phyloP scores from a whole-genome alignment of 23 red algal species.

The Gracilaria caudata region DNA sequence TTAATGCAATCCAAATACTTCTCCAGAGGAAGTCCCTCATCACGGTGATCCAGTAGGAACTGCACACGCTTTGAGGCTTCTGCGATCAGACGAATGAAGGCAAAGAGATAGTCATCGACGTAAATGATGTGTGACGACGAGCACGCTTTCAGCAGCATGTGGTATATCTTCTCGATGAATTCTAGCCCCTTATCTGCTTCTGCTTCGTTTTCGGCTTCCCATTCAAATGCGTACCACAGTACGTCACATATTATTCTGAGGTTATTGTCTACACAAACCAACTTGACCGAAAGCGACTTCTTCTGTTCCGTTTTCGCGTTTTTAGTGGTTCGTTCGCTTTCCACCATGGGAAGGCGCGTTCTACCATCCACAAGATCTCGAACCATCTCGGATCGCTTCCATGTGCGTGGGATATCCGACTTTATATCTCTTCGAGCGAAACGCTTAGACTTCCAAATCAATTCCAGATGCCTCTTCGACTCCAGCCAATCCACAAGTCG shows the following conservation, averaged over 20 bases:
- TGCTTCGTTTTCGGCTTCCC: constrained; percentile 33
- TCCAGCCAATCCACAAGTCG: constrained; percentile 30
- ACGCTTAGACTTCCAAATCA: constrained; percentile 57
- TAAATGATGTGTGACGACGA: background rate
- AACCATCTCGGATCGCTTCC: constrained; percentile 52
- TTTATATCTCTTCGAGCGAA: constrained; percentile 14
- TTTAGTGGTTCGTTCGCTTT: background rate
- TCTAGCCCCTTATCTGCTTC: constrained; percentile 29
- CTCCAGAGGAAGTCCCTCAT: constrained; percentile 23
- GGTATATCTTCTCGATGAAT: constrained; percentile 28
- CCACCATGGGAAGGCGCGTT: background rate
- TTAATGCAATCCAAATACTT: constrained; percentile 27
- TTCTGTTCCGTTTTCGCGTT: background rate
- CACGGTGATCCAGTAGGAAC: constrained; percentile 4
- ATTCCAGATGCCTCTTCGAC: constrained; percentile 45
- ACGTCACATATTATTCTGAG: constrained; percentile 39
- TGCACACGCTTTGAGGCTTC: constrained; percentile 35
- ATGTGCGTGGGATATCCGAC: constrained; percentile 24
- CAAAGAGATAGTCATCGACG: constrained; percentile 49
- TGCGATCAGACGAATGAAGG: constrained; percentile 41
- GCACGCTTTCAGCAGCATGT: constrained; percentile 16
- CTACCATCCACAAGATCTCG: background rate
- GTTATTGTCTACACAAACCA: constrained; percentile 47
- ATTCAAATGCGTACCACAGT: constrained; percentile 54
- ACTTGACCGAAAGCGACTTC: constrained; percentile 15